Base-by-base conservation (phyloP, 2,329 filamentous ascomycete species). In the Pseudopithomyces maydicus region DNA sequence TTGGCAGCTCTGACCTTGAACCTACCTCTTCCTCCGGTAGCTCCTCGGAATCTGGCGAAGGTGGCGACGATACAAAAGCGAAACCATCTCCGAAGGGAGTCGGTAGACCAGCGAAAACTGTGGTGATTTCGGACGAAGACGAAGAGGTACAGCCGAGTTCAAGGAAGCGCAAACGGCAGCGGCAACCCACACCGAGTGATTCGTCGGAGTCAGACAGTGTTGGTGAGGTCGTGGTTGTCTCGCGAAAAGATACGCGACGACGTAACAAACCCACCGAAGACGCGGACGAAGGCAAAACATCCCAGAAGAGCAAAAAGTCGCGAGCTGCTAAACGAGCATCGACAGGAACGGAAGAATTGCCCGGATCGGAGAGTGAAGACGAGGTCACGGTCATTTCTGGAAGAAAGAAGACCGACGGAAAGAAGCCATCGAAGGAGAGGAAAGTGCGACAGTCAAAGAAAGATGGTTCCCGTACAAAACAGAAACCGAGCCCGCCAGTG, bases 1-100 rank as follows among this genome's bases (percentile, higher is more conserved):
- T 72, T 50, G 64, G 63, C 8, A 68, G 63, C 47, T 68, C 65
- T 6, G 62, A 67, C 32, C 36, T 53, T 12, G 59, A 62, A 10
- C 43, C 41, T 22, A 55, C 39, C 29, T 55, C 44, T 32, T 60
- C 59, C 8, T 50, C 57, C 2, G 62, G 52, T 7, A 50, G 23
- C n/a, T 49, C 48, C 1, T 56, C 54, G 15, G 32, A 36, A 11
- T 15, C 67, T 39, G 57, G 59, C 14, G 57, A 64, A 35, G 46
- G 23, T n/a, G 48, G 62, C 46, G 14, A 50, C 20, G 35, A 61
- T 5, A 46, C 54, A 3, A 48, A 35, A 29, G 23, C 33, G 3
- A 23, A 36, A 7, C 39, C 55, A 4, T 26, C 26, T 5, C 43
- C 46, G 7, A 51, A 52, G 14, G 47, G 50, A 39, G 11, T 32